A percentile compares a stretch with the other conserved stretches of the same genome.
phyloP scores from a whole-genome alignment of 78 protist species.

The Creolimax fragrantissima region DNA sequence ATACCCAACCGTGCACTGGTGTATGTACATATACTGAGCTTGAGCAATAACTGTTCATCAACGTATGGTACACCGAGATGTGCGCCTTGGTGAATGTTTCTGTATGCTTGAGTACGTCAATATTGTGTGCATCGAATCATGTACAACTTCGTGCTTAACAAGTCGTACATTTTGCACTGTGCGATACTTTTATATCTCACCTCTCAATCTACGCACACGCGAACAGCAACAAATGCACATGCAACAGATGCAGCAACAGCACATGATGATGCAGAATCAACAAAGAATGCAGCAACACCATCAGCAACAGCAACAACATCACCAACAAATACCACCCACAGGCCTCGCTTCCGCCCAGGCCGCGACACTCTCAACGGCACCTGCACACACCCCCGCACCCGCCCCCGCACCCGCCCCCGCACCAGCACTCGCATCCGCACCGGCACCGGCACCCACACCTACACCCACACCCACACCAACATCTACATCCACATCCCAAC shows the following conservation, averaged over 20 bases:
- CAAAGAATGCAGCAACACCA: not conserved
- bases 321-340: too few relatives aligned
- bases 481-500: not conserved
- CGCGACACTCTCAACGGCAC: too few relatives aligned
- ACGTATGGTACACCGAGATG: not conserved
- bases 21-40: too few relatives aligned
- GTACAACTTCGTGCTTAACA: not conserved
- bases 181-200: not conserved
- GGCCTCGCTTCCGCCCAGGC: too few relatives aligned
- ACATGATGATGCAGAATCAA: not conserved
- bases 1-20: too few relatives aligned
- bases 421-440: too few relatives aligned
- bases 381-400: too few relatives aligned
- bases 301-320: too few relatives aligned
- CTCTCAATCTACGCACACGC: not conserved
- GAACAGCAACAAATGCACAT: not conserved
- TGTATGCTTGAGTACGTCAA: not conserved
- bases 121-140: not conserved
- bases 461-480: too few relatives aligned
- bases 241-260: not conserved
- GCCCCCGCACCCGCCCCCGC: too few relatives aligned
- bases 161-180: not conserved
- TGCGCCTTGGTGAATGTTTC: not conserved
- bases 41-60: not conserved
- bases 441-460: too few relatives aligned